Percentiles rank a stretch among this genome's conserved stretches.
phyloP scores from a whole-genome alignment of 768 basidiomycete species.

The Trametes sanguinea region DNA sequence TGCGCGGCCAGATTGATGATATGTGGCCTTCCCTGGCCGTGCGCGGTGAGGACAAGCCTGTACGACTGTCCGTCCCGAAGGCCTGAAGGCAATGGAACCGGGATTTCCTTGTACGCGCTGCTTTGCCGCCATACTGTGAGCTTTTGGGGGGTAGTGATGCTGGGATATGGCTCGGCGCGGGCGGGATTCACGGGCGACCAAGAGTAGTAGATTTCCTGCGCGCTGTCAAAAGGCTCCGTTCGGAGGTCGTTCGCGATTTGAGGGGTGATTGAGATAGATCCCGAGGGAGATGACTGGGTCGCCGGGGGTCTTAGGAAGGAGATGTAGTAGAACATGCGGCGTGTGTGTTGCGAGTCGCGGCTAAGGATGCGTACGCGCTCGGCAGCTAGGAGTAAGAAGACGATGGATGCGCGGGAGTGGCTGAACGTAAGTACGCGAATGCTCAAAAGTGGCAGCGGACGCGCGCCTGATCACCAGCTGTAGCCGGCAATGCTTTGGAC shows the following conservation, averaged over 20 bases:
- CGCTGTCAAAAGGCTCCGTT: conserved; percentile 62
- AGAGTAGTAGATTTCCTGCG: conserved; percentile 67
- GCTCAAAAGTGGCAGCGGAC: background rate
- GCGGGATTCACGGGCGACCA: conserved; percentile 45
- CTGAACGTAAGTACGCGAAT: background rate
- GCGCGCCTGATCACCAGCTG: conserved; percentile 10
- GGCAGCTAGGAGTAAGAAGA: conserved; percentile 6
- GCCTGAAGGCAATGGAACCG: conserved; percentile 61
- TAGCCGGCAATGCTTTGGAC: conserved; percentile 28
- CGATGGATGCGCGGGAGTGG: background rate
- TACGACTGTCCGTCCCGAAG: conserved; percentile 58
- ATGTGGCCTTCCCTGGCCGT: conserved; percentile 30
- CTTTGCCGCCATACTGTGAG: conserved; percentile 72
- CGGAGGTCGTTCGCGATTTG: conserved; percentile 90
- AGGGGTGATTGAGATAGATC: conserved; percentile 64
- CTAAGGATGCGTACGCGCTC: conserved; percentile 6
- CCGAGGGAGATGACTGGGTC: conserved; percentile 43
- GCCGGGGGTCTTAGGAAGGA: conserved; percentile 91
- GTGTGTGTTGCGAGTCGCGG: background rate
- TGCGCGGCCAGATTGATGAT: conserved; percentile 46
- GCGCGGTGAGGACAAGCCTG: conserved; percentile 60
- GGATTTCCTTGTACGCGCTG: conserved; percentile 75
- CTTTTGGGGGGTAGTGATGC: conserved; percentile 51
- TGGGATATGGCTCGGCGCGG: conserved; percentile 16
- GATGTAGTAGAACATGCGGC: conserved; percentile 80